Conservation (phyloP, 2,329 filamentous ascomycete species). For the Talaromyces sp. region DNA sequence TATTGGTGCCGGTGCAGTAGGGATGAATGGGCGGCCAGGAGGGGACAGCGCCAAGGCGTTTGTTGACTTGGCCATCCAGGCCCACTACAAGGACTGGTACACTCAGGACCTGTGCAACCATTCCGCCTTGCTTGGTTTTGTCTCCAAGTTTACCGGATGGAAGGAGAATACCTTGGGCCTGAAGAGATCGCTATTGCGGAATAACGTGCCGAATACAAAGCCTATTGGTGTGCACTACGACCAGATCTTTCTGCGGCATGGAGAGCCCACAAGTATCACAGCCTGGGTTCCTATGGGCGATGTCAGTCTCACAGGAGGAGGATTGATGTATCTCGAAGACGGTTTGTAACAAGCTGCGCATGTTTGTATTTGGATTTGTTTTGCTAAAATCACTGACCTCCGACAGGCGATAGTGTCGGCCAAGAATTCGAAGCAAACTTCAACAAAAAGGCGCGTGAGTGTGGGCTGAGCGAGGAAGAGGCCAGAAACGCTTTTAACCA, state of each 20-base stretch:
- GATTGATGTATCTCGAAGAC: slow-evolving; percentile 54
- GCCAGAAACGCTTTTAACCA: slow-evolving; percentile 48
- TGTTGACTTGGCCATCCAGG: slow-evolving; percentile 48
- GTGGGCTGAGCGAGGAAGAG: slow-evolving; percentile 49
- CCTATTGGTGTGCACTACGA: slow-evolving; percentile 58
- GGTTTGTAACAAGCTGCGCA: slow-evolving; percentile 11
- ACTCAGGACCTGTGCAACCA: slow-evolving; percentile 51
- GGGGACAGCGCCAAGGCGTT: slow-evolving; percentile 39
- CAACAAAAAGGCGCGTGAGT: slow-evolving; percentile 39
- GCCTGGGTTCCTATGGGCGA: slow-evolving; percentile 55
- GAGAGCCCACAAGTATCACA: slow-evolving; percentile 50
- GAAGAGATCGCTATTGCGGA: slow-evolving; percentile 47
- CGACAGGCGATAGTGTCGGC: slow-evolving; percentile 40
- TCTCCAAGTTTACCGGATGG: slow-evolving; percentile 51
- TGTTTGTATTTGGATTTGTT: neutral
- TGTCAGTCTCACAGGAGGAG: slow-evolving; percentile 49
- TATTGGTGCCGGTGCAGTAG: slow-evolving; percentile 48
- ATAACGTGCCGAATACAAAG: slow-evolving; percentile 52
- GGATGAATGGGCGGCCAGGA: slow-evolving; percentile 42
- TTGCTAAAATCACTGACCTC: neutral
- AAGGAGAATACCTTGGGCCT: slow-evolving; percentile 42
- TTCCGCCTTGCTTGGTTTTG: slow-evolving; percentile 43
- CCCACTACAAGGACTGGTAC: slow-evolving; percentile 50
- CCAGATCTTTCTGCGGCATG: slow-evolving; percentile 52
- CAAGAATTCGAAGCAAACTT: slow-evolving; percentile 42